A percentile compares a stretch with the other conserved stretches of the same genome.
Evolutionary conservation across 2,329 filamentous ascomycete species (phyloP).

Genomic region (Paracorniculantispora psalliotae): DNA sequence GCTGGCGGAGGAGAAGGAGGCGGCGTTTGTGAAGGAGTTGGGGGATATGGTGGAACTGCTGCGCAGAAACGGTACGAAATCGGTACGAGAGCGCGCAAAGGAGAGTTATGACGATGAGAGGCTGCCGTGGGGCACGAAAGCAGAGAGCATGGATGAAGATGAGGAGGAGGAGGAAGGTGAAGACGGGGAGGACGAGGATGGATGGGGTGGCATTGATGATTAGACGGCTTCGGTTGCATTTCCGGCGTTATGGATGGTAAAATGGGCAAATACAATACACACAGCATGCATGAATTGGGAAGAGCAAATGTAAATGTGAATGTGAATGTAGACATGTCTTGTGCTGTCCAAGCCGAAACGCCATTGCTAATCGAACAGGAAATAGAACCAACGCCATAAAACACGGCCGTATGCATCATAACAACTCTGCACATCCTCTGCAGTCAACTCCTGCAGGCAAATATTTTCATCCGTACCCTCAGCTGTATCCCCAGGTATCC

Average conservation of each 20-base stretch:
- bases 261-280: background rate
- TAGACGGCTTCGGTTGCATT: conserved; percentile 28
- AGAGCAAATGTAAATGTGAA: background rate
- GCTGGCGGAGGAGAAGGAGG: conserved; percentile 36
- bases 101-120: conserved; percentile 72
- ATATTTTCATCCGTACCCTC: background rate
- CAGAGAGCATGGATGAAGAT: conserved; percentile 26
- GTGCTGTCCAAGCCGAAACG: conserved; percentile 6
- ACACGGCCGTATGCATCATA: too few species aligned
- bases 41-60: conserved; percentile 53
- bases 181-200: conserved; percentile 43
- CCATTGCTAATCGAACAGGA: conserved; percentile 6
- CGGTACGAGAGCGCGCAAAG: conserved; percentile 62
- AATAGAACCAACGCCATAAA: background rate
- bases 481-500: too few species aligned
- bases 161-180: conserved; percentile 30
- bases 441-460: too few species aligned
- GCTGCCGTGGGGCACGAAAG: conserved; percentile 56
- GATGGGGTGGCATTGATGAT: conserved; percentile 67
- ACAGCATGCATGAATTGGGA: background rate
- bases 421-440: too few species aligned
- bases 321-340: background rate
- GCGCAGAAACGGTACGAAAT: conserved; percentile 60
- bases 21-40: conserved; percentile 48
- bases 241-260: conserved; percentile 10